Percentiles rank a stretch among this genome's conserved stretches.
These are phyloP conservation scores for Mortierella sp. DNA, from an alignment of 371 early-diverging fungal species.

Conservation along the genomic window DNA sequence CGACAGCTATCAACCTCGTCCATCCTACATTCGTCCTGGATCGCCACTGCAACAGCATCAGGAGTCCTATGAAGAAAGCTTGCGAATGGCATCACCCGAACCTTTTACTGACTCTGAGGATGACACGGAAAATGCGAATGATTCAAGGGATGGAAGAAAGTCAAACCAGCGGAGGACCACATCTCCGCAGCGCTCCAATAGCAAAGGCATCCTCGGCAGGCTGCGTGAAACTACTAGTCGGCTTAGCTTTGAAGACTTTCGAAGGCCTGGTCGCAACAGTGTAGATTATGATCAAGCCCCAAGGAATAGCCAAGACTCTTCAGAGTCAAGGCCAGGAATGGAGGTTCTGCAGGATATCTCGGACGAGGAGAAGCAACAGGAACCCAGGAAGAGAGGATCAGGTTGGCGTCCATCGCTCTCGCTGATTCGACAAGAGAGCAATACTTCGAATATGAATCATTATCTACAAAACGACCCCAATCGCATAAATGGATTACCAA, in stretches of 20 bases:
- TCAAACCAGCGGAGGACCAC: slow-evolving; percentile 3
- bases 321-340: slow-evolving; percentile 17
- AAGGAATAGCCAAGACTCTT: slow-evolving; percentile 33
- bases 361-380: slow-evolving; percentile 33
- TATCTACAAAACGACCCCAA: slow-evolving; percentile 41
- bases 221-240: slow-evolving; percentile 32
- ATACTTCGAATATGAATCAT: slow-evolving; percentile 14
- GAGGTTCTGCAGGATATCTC: slow-evolving; percentile 37
- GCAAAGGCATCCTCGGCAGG: slow-evolving; percentile 33
- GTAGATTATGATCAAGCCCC: slow-evolving; percentile 17
- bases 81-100: slow-evolving; percentile 25
- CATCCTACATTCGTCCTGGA: slow-evolving; percentile 43
- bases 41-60: slow-evolving; percentile 52
- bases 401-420: slow-evolving; percentile 52
- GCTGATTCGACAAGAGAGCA: slow-evolving; percentile 49
- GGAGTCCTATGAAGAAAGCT: slow-evolving; percentile 37
- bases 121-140: slow-evolving; percentile 22
- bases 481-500: slow-evolving; percentile 20
- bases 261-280: slow-evolving; percentile 16
- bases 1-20: slow-evolving; percentile 23
- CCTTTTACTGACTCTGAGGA: slow-evolving; percentile 17
- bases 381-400: slow-evolving; percentile 36
- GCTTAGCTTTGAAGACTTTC: slow-evolving; percentile 30
- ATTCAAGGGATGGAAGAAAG: slow-evolving; percentile 32
- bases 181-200: slow-evolving; percentile 18